phyloP scores from a whole-genome alignment of 2,329 filamentous ascomycete genomes.

The Ophiostoma sp. region DNA sequence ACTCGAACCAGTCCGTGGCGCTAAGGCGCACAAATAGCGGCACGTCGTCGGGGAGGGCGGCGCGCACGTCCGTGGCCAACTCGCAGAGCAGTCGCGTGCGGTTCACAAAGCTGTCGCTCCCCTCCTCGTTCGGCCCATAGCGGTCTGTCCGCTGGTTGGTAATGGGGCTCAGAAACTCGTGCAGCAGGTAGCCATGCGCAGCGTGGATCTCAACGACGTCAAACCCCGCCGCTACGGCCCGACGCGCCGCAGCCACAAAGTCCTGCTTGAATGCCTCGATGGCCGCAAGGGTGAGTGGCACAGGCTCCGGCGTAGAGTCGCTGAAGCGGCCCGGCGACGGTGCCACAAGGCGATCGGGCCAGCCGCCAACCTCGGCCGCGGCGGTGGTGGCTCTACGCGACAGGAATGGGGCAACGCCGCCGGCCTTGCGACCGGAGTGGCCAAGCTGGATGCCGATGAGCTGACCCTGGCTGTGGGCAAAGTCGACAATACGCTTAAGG shows the following conservation, averaged over 20 bases:
- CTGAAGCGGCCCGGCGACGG: no score
- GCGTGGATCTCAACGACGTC: conserved; percentile 67
- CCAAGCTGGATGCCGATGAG: conserved; percentile 74
- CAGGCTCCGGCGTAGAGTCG: conserved; percentile 45
- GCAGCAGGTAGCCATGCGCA: conserved; percentile 62
- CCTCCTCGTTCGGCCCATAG: conserved; percentile 43
- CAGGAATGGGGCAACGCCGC: conserved; percentile 55
- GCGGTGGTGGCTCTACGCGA: conserved; percentile 51
- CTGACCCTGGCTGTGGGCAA: conserved; percentile 71
- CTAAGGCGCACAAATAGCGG: conserved; percentile 56
- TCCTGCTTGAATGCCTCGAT: conserved; percentile 60
- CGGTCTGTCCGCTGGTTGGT: conserved; percentile 57
- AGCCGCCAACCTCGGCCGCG: conserved; percentile 46
- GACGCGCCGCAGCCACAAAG: conserved; percentile 53
- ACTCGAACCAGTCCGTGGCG: conserved; percentile 58
- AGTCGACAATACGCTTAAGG: conserved; percentile 65
- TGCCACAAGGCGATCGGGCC: conserved; percentile 46
- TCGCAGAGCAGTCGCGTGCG: conserved; percentile 57
- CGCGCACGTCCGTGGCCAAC: conserved; percentile 46
- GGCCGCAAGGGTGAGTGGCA: conserved; percentile 60
- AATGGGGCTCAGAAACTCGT: conserved; percentile 57
- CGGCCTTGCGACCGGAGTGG: conserved; percentile 70
- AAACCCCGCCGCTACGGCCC: conserved; percentile 63
- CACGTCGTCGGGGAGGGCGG: conserved; percentile 47
- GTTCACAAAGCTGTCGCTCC: conserved; percentile 55